Evolutionary conservation across 495 filamentous ascomycete genomes (phyloP).

Genomic region (Recurvomyces mirabilis): DNA sequence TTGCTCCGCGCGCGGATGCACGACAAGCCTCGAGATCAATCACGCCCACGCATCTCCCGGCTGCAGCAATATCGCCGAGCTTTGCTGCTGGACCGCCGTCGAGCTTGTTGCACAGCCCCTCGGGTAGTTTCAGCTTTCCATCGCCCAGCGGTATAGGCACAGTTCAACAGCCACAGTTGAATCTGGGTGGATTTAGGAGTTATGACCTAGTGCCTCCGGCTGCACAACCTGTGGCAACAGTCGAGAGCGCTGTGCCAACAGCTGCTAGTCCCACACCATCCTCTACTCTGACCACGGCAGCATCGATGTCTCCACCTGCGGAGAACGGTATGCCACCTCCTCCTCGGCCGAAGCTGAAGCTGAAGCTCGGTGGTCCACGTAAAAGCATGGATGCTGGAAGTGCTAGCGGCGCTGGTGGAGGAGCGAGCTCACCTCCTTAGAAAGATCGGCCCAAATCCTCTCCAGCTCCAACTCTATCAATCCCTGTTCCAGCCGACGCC

Average conservation of each 20-base stretch:
- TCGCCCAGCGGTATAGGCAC: not conserved
- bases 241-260: not conserved
- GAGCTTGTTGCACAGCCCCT: constrained; percentile 6
- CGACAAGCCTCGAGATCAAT: not conserved
- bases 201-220: constrained; percentile 8
- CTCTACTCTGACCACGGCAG: not conserved
- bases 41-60: not conserved
- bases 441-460: too few relatives aligned
- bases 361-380: constrained; percentile 9
- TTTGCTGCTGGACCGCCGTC: not conserved
- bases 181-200: constrained; percentile 7
- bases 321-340: constrained; percentile 12
- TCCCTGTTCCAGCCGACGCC: too few relatives aligned
- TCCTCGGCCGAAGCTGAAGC: constrained; percentile 5
- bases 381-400: too few relatives aligned
- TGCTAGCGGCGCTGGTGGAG: not conserved
- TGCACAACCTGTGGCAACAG: not conserved
- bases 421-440: constrained; percentile 5
- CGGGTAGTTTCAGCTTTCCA: not conserved
- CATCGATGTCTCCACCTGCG: not conserved
- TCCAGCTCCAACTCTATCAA: too few relatives aligned
- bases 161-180: not conserved
- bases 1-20: too few relatives aligned
- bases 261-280: not conserved
- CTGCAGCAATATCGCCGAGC: not conserved